Base-by-base conservation (phyloP, 2,329 filamentous ascomycete genomes). In the Fusarium sp. region DNA sequence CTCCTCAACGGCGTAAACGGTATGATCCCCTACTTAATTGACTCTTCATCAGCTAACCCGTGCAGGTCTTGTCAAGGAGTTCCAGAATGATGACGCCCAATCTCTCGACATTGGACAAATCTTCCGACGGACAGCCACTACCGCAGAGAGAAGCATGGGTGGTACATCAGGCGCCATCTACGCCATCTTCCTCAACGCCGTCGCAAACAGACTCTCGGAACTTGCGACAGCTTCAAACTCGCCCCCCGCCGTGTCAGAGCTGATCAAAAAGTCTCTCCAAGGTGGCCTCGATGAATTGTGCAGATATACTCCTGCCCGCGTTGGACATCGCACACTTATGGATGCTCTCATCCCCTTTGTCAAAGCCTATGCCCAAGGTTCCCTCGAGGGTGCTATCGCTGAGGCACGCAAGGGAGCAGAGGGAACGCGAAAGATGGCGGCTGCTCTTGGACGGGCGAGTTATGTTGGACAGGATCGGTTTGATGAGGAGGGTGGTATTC, bases 131-230 rank as follows among this genome's bases (percentile, higher is more conserved):
- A 77, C 71, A 2, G 75, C 75, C 17, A 68, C 60, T 10, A 72
- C 72, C 1, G 77, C 77, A 29, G 92, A 94, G 79, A 88, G 87
- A 44, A 89, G 85, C 66, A 94, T 94, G 92, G 92, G 93, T 75
- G 92, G 92, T 58, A 94, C 92, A 4, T 92, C 90, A 1, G 92
- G 92, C n/a, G 92, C 92, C 27, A 87, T 94, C 64, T 94, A 93
- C 80, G 90, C 92, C 64, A 95, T 95, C 74, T 94, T 93, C 84
- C 83, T 95, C 58, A 94, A 94, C 77, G 90, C 92, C 0, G 86
- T 94, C 5, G 88, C 90, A 24, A 88, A 75, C 64, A 71, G 77
- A 6, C 73, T 80, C 2, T 33, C 58, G 2, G 42, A 75, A 11
- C 49, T 73, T 16, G 53, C 69, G 1, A 10, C 51, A 0, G 1